Percentiles rank a stretch among this genome's conserved stretches.
Conservation (phyloP, 2,329 filamentous ascomycete species). For the Penicillium sclerotigenum region DNA sequence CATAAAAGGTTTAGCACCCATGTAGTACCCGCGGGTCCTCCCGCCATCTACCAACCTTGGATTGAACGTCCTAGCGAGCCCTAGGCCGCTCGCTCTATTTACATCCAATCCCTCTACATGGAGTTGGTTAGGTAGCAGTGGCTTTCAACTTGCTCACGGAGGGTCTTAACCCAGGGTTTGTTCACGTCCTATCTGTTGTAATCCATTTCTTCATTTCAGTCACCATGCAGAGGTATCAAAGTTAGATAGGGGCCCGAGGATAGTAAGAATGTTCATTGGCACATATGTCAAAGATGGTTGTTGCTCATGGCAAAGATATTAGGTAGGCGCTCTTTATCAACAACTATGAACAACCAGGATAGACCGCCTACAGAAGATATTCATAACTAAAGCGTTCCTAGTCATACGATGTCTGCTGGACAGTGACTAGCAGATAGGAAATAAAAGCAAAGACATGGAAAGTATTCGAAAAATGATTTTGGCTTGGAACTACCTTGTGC, state of each 20-base stretch:
- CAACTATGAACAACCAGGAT: not conserved
- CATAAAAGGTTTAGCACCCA: no score
- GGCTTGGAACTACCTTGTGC: not conserved
- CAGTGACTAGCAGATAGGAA: not conserved
- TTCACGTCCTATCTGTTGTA: not conserved
- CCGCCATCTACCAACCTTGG: no score
- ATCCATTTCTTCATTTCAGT: not conserved
- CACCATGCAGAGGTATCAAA: not conserved
- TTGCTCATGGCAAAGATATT: not conserved
- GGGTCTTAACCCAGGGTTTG: no score
- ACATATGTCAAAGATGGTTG: not conserved
- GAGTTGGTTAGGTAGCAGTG: no score
- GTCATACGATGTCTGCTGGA: not conserved
- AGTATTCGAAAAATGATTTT: not conserved
- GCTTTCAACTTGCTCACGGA: no score
- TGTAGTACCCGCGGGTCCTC: no score
- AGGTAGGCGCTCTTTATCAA: not conserved
- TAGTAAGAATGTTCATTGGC: not conserved
- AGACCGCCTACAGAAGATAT: not conserved
- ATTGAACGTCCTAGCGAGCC: no score
- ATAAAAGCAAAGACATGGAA: not conserved
- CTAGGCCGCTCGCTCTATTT: no score
- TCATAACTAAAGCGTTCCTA: not conserved
- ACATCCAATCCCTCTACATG: no score
- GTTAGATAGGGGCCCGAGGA: not conserved